These are phyloP conservation scores for Clitopilus hobsonii DNA, from an alignment of 768 basidiomycete genomes.

Conservation along the genomic window DNA sequence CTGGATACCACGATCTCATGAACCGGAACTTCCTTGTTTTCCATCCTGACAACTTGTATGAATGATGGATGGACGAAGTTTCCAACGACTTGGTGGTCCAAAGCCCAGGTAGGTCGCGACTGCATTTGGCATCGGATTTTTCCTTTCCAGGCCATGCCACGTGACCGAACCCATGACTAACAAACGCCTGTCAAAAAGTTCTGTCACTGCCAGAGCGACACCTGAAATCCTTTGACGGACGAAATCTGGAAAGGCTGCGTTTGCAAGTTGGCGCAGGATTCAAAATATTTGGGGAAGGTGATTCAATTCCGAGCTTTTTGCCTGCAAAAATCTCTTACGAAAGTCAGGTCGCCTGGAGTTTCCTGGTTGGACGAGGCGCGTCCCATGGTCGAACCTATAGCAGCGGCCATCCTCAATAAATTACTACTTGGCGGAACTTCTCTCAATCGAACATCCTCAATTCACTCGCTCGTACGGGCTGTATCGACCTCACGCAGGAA, in stretches of 20 bases:
- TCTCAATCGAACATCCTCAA: constrained; percentile 17
- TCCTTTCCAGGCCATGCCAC: constrained; percentile 6
- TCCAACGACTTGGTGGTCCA: no score
- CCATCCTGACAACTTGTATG: neutral
- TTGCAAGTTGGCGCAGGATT: neutral
- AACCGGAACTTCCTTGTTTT: constrained; percentile 20
- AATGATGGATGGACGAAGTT: no score
- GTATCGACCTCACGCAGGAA: constrained; percentile 20
- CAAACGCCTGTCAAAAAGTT: constrained; percentile 12
- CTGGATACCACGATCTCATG: constrained; percentile 57
- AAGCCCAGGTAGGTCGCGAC: no score
- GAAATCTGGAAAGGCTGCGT: neutral
- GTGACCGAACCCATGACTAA: constrained; percentile 7
- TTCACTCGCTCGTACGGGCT: constrained; percentile 12
- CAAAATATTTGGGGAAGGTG: neutral
- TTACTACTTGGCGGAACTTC: constrained; percentile 33
- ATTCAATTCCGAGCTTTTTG: neutral
- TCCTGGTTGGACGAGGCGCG: constrained; percentile 8
- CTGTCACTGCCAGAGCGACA: neutral
- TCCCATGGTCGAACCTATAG: constrained; percentile 63
- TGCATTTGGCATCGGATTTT: neutral
- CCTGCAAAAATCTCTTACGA: neutral
- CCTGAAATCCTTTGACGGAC: neutral
- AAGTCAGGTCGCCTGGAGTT: neutral
- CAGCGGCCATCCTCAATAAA: constrained; percentile 46